Evolutionary conservation across 1,284 basidiomycete genomes (phyloP), one percentile per base, ranked within the genome.

Genomic region (Ustilago cynodontis): DNA sequence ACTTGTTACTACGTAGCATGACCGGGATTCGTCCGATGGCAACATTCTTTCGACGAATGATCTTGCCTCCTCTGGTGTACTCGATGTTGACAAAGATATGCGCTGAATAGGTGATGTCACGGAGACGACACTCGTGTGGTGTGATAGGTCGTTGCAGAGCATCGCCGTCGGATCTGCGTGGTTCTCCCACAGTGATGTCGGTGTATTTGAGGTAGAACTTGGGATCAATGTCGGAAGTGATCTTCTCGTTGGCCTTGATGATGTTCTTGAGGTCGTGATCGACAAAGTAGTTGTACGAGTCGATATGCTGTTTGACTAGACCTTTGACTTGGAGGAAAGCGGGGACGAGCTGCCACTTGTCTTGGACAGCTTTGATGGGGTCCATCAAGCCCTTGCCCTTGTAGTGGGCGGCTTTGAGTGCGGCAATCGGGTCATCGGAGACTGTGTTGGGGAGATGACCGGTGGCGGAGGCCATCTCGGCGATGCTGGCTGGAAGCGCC

Each of bases 241-340:
- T 80, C 53, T 79, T 78, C 58, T 84, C 81, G 67, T 84, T 84
- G 29, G 80, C 80, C 57, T 83, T 81, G 62, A 87, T 91, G 82
- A 99, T 98, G 81, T 96, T 96, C 86, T 95, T 96, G 62, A 85
- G 80, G 58, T 83, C 84, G 41, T 93, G 92, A 83, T 99, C 93
- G 82, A 99, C 94, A 86, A 99, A 99, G 87, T 98, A 97, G 88
- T 99, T 99, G 91, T 97, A 99, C 10, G 95, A 98, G 87, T 99
- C 98, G 81, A 99, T 94, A 86, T 99, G 97, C 86, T 99, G 97
- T 88, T 99, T 99, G 71, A 86, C 85, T 16, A 86, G 72, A 31
- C 85, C 85, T 57, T 86, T 86, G 61, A 85, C 84, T 56, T 86
- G 82, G 18, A 86, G 64, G 57, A 82, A 86, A 33, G 85, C 85